Evolutionary conservation across 192 early-diverging fungal genomes (phyloP).

Genomic region (Funneliformis mosseae): DNA sequence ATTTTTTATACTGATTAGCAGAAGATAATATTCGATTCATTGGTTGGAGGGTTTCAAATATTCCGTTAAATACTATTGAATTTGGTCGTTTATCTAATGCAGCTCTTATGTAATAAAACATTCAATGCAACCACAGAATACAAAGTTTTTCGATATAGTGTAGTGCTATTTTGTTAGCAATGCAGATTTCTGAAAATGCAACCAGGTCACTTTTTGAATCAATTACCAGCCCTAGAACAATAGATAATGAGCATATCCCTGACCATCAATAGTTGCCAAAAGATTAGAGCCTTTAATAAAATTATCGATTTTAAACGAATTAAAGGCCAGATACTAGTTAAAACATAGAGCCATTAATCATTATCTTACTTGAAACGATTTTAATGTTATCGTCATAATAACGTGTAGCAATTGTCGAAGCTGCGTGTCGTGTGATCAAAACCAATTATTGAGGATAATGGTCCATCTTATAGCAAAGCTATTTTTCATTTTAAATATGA

Average conservation of each 20-base stretch:
- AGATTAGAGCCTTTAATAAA: no score
- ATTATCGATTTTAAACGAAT: no score
- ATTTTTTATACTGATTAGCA: no score
- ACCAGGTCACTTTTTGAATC: no score
- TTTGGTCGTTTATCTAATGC: not conserved
- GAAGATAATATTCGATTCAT: no score
- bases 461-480: no score
- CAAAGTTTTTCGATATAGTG: no score
- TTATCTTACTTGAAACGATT: not conserved
- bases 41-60: not conserved
- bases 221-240: no score
- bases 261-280: no score
- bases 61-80: not conserved
- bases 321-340: not conserved
- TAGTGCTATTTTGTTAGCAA: no score
- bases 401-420: not conserved
- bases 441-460: not conserved
- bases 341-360: not conserved
- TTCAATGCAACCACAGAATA: not conserved
- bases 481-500: constrained; percentile 30
- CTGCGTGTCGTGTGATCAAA: no score
- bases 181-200: no score
- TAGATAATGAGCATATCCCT: not conserved
- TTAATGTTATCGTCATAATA: not conserved
- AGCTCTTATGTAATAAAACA: not conserved